phyloP scores from a whole-genome alignment of 306 rosid species.

The Styphnolobium japonicum region DNA sequence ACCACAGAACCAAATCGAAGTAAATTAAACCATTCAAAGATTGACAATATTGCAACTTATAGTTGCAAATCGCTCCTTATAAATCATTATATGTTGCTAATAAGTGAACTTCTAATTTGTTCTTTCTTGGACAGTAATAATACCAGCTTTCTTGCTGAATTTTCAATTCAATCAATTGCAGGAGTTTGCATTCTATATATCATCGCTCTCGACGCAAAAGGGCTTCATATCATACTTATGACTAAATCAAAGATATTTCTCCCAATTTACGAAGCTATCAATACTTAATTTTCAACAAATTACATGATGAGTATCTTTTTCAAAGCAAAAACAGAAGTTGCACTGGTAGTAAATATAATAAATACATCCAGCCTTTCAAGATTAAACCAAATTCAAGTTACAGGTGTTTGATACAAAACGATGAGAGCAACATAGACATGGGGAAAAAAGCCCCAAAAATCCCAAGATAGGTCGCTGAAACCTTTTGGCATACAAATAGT shows the following conservation, averaged over 20 bases:
- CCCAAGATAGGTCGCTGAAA: background rate
- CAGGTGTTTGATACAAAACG: background rate
- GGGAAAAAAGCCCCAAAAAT: background rate
- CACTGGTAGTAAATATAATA: background rate
- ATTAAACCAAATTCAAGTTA: slow-evolving; percentile 12
- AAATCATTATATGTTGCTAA: background rate
- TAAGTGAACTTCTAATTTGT: background rate
- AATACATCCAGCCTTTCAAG: background rate
- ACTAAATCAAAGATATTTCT: background rate
- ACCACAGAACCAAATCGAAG: no score
- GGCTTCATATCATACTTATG: background rate
- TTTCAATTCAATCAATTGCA: background rate
- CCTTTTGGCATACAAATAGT: slow-evolving; percentile 5
- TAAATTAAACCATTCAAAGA: no score
- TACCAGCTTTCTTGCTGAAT: background rate
- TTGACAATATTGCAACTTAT: no score
- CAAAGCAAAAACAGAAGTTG: background rate
- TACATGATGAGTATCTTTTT: slow-evolving; percentile 2
- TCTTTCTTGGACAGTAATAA: no score
- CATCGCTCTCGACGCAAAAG: background rate
- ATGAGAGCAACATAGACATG: slow-evolving; percentile 1
- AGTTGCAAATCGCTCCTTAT: background rate
- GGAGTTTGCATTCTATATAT: background rate
- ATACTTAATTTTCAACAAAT: slow-evolving; percentile 1
- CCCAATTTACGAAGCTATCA: background rate